Conservation (phyloP, 306 rosid genomes). For the Prunus dulcis region DNA sequence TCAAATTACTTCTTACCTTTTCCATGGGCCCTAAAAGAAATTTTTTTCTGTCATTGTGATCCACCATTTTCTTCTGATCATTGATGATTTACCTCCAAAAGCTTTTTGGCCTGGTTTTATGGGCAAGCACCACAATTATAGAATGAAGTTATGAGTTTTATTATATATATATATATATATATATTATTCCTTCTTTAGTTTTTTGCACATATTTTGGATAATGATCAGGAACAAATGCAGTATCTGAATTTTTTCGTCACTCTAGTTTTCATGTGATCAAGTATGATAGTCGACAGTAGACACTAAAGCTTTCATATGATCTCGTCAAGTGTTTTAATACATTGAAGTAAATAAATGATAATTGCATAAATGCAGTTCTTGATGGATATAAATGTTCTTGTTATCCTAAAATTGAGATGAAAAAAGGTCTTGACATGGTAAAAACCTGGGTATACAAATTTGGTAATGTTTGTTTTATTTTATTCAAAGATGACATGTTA, state of each 20-base stretch:
- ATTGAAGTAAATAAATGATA: background rate
- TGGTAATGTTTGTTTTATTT: background rate
- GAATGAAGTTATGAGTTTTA: background rate
- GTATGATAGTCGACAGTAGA: background rate
- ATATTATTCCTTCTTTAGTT: background rate
- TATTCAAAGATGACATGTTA: background rate
- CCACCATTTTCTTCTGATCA: background rate
- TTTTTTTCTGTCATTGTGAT: background rate
- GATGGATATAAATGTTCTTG: background rate
- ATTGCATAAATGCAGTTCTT: background rate
- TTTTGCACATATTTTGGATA: background rate
- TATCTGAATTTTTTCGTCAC: background rate
- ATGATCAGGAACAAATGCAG: background rate
- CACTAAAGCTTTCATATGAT: background rate
- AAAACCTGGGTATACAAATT: background rate
- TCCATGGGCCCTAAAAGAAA: background rate
- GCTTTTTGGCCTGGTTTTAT: background rate
- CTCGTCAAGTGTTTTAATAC: background rate
- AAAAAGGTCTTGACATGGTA: background rate
- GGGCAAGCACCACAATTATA: background rate
- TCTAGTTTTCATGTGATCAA: background rate
- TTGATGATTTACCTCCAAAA: background rate
- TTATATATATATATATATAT: too few relatives aligned
- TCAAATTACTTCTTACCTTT: background rate
- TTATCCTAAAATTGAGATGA: background rate